A percentile compares a stretch with the other conserved stretches of the same genome.
Evolutionary conservation across 345 rosid species (phyloP).

Genomic region (Hibiscus syriacus): DNA sequence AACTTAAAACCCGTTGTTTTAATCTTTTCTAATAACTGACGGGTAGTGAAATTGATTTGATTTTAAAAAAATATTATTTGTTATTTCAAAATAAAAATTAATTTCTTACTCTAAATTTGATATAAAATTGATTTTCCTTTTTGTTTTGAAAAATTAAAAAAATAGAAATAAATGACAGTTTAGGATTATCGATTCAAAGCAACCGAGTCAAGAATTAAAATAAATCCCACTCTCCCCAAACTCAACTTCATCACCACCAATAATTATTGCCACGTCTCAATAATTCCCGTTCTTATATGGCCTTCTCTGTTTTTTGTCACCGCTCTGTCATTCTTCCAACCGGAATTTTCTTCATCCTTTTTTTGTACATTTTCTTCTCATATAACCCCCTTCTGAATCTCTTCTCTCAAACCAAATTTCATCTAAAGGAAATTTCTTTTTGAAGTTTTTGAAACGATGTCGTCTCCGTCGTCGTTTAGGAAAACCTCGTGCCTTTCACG

Average conservation of each 20-base stretch:
- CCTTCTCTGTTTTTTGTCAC: background rate
- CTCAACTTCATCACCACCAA: background rate
- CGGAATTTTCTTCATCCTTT: background rate
- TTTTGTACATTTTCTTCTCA: background rate
- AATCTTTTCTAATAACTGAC: no score
- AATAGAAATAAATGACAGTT: no score
- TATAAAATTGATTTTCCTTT: no score
- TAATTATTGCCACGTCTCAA: background rate
- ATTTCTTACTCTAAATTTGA: no score
- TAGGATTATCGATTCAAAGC: background rate
- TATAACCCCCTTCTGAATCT: background rate
- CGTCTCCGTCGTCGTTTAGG: slow-evolving; percentile 2
- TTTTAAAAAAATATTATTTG: no score
- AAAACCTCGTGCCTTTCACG: slow-evolving; percentile 5
- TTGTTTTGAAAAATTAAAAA: no score
- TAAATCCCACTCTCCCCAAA: background rate
- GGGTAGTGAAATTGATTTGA: no score
- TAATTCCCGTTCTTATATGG: background rate
- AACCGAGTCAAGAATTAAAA: background rate
- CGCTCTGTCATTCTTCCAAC: background rate
- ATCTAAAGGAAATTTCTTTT: no score
- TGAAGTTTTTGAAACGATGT: background rate
- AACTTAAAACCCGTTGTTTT: no score
- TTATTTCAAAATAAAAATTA: no score
- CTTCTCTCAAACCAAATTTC: background rate